phyloP scores from a whole-genome alignment of 2,329 filamentous ascomycete genomes.

The Arthrobotrys sinensis region DNA sequence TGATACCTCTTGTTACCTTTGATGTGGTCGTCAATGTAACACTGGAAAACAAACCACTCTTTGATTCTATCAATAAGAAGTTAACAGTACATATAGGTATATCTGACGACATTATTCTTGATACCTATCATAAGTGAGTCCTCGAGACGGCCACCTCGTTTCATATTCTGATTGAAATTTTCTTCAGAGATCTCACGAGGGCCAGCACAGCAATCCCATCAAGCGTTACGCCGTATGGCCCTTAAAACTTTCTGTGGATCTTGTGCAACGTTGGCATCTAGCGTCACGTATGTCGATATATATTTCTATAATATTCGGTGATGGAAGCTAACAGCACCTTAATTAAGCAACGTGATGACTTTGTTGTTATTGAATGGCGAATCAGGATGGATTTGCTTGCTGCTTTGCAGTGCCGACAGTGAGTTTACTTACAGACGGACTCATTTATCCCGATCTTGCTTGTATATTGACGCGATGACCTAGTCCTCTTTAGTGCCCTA shows the following conservation, averaged over 20 bases:
- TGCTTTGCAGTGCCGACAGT: constrained; percentile 53
- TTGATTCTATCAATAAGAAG: background rate
- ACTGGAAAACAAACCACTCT: background rate
- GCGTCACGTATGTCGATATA: background rate
- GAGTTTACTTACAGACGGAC: background rate
- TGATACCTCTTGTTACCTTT: constrained; percentile 75
- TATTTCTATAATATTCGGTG: constrained; percentile 3
- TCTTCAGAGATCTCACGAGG: constrained; percentile 15
- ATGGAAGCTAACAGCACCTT: background rate
- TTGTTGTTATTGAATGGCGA: constrained; percentile 32
- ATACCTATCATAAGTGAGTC: constrained; percentile 72
- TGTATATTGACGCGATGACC: background rate
- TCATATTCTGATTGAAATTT: background rate
- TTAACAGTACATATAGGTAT: constrained; percentile 67
- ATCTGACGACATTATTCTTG: constrained; percentile 75
- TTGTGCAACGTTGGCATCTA: constrained; percentile 12
- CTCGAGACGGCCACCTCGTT: background rate
- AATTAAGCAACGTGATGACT: constrained; percentile 37
- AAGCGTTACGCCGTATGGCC: constrained; percentile 1
- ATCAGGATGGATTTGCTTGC: constrained; percentile 43
- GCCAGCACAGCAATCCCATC: background rate
- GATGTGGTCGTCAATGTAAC: constrained; percentile 74
- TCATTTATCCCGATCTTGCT: background rate
- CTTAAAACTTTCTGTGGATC: constrained; percentile 15
- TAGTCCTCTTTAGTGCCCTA: constrained; percentile 50